phyloP scores from a whole-genome alignment of 2,329 filamentous ascomycete species.

The Colletotrichum somersetense region DNA sequence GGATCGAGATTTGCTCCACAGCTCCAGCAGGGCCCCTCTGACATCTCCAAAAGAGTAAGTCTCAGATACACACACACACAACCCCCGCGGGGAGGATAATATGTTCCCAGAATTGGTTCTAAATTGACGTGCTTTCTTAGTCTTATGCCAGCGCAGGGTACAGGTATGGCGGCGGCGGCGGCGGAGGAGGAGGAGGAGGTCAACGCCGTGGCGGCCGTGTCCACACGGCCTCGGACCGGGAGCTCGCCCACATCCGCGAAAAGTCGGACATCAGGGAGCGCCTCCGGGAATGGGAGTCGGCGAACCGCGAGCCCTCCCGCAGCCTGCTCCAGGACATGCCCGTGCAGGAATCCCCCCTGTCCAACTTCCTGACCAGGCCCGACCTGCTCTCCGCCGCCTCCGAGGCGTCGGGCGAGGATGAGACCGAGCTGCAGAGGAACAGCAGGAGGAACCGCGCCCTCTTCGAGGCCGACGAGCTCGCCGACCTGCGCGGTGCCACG shows the following conservation, averaged over 20 bases:
- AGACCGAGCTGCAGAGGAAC: slow-evolving; percentile 41
- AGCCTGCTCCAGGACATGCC: slow-evolving; percentile 48
- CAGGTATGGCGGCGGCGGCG: not conserved
- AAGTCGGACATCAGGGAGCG: slow-evolving; percentile 54
- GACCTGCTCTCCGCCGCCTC: slow-evolving; percentile 46
- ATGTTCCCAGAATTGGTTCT: not conserved
- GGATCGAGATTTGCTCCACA: slow-evolving; percentile 26
- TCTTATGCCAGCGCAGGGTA: not conserved
- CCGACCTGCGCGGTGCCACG: slow-evolving; percentile 51
- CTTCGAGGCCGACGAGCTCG: slow-evolving; percentile 54
- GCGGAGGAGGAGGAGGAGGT: not conserved
- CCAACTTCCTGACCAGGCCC: slow-evolving; percentile 54
- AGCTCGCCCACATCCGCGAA: slow-evolving; percentile 16
- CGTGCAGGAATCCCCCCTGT: slow-evolving; percentile 44
- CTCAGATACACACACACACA: not conserved
- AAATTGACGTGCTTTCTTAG: not conserved
- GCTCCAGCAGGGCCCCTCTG: slow-evolving; percentile 20
- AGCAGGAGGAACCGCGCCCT: slow-evolving; percentile 46
- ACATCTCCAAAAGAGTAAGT: slow-evolving; percentile 17
- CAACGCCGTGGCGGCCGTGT: slow-evolving; percentile 23
- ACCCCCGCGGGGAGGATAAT: not conserved
- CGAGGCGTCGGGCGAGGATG: slow-evolving; percentile 44
- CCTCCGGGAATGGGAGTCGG: slow-evolving; percentile 57
- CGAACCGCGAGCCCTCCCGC: slow-evolving; percentile 49
- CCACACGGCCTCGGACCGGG: not conserved